Percentiles rank a stretch among this genome's conserved stretches.
These are phyloP conservation scores for Monsonia emarginata DNA, from an alignment of 441 rosid species.

Conservation along the genomic window DNA sequence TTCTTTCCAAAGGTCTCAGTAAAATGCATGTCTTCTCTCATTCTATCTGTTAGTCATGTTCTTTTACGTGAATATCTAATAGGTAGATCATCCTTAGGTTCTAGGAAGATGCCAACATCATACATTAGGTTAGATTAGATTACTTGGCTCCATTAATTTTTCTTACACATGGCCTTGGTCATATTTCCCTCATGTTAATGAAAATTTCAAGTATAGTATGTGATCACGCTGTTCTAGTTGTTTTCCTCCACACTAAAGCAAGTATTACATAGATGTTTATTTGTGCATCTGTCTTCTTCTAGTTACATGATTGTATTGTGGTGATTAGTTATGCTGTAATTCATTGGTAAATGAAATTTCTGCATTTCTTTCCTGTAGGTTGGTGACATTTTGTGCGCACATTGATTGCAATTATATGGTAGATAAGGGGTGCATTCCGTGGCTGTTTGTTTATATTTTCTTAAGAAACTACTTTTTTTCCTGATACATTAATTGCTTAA, in stretches of 20 bases:
- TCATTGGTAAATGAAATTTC: background rate
- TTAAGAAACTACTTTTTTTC: background rate
- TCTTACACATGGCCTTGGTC: background rate
- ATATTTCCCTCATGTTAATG: background rate
- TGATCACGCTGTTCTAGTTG: background rate
- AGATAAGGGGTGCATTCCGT: background rate
- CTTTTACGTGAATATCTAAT: background rate
- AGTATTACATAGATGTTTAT: background rate
- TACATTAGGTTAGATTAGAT: background rate
- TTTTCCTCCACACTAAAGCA: background rate
- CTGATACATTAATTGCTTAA: background rate
- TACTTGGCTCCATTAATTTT: background rate
- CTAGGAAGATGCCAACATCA: background rate
- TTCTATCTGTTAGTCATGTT: background rate
- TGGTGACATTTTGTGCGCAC: background rate
- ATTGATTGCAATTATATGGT: background rate
- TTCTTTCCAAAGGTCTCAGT: background rate
- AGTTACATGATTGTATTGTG: background rate
- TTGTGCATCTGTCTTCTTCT: background rate
- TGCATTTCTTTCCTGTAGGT: background rate
- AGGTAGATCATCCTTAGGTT: background rate
- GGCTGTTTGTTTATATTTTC: background rate
- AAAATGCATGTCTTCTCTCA: background rate
- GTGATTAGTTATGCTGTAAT: background rate
- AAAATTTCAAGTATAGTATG: background rate